Evolutionary conservation across 2,329 filamentous ascomycete species (phyloP).

Genomic region (Mycosphaerella sp.): DNA sequence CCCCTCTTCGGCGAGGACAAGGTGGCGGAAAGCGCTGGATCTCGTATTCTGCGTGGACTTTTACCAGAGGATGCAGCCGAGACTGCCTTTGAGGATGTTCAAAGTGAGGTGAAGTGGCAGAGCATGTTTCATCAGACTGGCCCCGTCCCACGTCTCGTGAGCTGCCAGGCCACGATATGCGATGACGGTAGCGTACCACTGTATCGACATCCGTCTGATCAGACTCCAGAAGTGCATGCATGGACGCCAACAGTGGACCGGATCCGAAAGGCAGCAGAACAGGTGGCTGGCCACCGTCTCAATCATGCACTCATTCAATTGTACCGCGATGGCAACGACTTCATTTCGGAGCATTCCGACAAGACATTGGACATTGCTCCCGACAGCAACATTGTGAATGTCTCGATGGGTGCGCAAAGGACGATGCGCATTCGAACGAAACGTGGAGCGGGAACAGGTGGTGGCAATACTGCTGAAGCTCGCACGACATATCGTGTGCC

Average conservation of each 20-base stretch:
- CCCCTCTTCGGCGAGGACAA: constrained; percentile 28
- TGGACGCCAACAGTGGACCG: constrained; percentile 68
- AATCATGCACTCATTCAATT: constrained; percentile 93
- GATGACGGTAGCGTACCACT: constrained; percentile 77
- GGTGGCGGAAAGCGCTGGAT: constrained; percentile 58
- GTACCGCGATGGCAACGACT: constrained; percentile 82
- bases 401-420: constrained; percentile 85
- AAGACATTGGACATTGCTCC: constrained; percentile 88
- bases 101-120: constrained; percentile 75
- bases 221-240: constrained; percentile 66
- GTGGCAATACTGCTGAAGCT: not conserved
- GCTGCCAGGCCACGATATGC: constrained; percentile 70
- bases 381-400: constrained; percentile 79
- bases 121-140: constrained; percentile 89
- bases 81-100: constrained; percentile 62
- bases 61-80: constrained; percentile 49
- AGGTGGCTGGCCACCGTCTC: constrained; percentile 66
- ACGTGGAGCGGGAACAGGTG: constrained; percentile 38
- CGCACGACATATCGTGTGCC: constrained; percentile 59
- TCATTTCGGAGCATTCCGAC: constrained; percentile 94
- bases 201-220: constrained; percentile 92
- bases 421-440: constrained; percentile 88
- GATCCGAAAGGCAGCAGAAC: constrained; percentile 64
- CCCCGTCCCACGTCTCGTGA: constrained; percentile 83
- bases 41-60: constrained; percentile 63